phyloP scores from a whole-genome alignment of 2,329 filamentous ascomycete species.

The Acephala macrosclerotiorum region DNA sequence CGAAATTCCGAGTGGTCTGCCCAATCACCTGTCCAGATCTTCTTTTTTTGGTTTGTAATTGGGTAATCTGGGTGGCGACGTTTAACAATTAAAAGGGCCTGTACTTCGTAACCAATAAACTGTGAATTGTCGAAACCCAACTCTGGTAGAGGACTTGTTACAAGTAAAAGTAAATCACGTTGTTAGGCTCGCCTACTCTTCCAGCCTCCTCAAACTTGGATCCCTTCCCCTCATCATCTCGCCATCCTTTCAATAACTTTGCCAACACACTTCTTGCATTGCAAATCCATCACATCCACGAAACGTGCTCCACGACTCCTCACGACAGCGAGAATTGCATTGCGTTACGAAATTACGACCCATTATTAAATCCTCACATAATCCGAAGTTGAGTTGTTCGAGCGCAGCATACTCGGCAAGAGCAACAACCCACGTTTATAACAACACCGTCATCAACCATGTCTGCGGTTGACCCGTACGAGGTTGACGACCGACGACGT shows the following conservation, averaged over 20 bases:
- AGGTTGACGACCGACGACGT: conserved; percentile 40
- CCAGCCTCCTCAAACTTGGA: neutral
- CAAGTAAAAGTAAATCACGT: neutral
- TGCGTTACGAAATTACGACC: conserved; percentile 14
- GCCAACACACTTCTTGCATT: neutral
- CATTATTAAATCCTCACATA: neutral
- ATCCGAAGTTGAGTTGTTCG: neutral
- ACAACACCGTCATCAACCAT: conserved; percentile 26
- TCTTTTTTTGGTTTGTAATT: no score
- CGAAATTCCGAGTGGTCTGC: no score
- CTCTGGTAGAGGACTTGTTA: neutral
- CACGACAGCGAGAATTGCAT: neutral
- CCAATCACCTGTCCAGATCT: no score
- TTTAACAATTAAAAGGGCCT: no score
- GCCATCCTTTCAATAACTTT: conserved; percentile 5
- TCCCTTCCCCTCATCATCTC: conserved; percentile 11
- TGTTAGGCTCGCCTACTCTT: neutral
- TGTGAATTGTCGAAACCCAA: conserved; percentile 2
- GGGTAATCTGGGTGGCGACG: no score
- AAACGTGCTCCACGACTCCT: neutral
- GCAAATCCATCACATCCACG: conserved; percentile 2
- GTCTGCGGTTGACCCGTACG: conserved; percentile 41
- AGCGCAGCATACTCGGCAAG: conserved; percentile 5
- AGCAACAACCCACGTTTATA: neutral
- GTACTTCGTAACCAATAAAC: conserved; percentile 7